Base-by-base conservation (phyloP, 2,329 filamentous ascomycete genomes). In the Aphanoascus verrucosus region DNA sequence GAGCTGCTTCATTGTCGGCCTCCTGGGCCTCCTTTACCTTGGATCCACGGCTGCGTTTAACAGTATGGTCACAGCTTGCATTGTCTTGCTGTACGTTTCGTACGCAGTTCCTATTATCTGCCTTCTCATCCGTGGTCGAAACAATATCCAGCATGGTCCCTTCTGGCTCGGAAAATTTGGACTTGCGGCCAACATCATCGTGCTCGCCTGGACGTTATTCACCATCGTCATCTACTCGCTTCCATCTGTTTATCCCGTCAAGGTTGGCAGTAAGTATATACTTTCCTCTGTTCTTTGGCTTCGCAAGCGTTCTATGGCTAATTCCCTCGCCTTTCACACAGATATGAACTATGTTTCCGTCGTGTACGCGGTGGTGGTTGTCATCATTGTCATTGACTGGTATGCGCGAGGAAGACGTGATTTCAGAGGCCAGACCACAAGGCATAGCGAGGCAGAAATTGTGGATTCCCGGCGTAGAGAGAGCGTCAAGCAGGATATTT, bases 151-250 rank as follows among this genome's bases (percentile, higher is more conserved):
- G 1, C 70, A 69, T 54, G 74, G 74, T 0, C 73, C 74, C 0
- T 77, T 77, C 64, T 76, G 72, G 68, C 62, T 77, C 23, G 74
- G 73, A 1, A 65, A 64, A 4, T 40, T 74, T 41, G 74, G 74
- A 1, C 55, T 70, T 19, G 59, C 71, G 43, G 62, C 69, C 12
- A 76, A 77, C 56, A 61, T 69, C 15, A 65, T 77, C 5, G 60
- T 74, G 1, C 62, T 77, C 12, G 41, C 60, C 12, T 78, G 75
- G 74, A 77, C 74, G 0, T 37, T 70, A 28, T 75, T 78, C 57
- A 74, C 73, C 5, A 57, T 75, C 46, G 56, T 75, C 56, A 72
- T 75, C 65, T 74, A 73, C 61, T 71, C 69, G 19, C 72, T 72
- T 61, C 70, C 70, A 7, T 56, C 64, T 5, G 59, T 59, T 1